phyloP scores from a whole-genome alignment of 805 yeast species.

The Saccharomycopsis capsularis region DNA sequence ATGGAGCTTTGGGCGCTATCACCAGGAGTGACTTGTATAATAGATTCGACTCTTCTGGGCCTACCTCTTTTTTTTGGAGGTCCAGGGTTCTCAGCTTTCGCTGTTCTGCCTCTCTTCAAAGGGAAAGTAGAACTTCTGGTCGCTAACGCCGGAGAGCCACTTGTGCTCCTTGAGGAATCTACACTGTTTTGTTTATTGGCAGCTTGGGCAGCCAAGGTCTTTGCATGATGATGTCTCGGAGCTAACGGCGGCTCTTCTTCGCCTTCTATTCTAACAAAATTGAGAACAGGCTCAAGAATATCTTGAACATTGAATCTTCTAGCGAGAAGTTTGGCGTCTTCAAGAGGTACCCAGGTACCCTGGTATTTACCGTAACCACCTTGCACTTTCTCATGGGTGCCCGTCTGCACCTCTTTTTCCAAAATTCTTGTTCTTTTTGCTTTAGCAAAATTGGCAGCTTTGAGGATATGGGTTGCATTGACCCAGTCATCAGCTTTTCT shows the following conservation, averaged over 20 bases:
- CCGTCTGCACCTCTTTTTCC: constrained; percentile 88
- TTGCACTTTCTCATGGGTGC: constrained; percentile 86
- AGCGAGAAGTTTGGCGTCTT: constrained; percentile 64
- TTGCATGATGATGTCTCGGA: constrained; percentile 35
- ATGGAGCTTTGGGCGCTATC: not conserved
- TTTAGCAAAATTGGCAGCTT: constrained; percentile 90
- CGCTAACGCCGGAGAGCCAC: constrained; percentile 9
- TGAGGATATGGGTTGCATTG: constrained; percentile 91
- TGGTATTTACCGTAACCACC: constrained; percentile 97
- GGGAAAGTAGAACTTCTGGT: constrained; percentile 8
- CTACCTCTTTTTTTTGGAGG: constrained; percentile 26
- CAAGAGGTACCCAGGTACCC: constrained; percentile 93
- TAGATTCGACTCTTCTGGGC: constrained; percentile 22
- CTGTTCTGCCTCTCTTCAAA: constrained; percentile 18
- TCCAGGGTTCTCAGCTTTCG: constrained; percentile 16
- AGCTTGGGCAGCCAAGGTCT: constrained; percentile 8
- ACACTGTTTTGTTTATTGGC: constrained; percentile 17
- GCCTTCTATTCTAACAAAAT: constrained; percentile 47
- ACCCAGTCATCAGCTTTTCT: constrained; percentile 75
- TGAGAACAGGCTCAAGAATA: constrained; percentile 57
- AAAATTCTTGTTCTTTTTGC: constrained; percentile 88
- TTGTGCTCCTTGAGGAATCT: not conserved
- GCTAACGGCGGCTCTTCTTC: constrained; percentile 49
- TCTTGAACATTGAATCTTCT: constrained; percentile 57
- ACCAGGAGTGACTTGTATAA: not conserved